Conservation (phyloP, 805 yeast species). For the Metschnikowia drakensbergensis region DNA sequence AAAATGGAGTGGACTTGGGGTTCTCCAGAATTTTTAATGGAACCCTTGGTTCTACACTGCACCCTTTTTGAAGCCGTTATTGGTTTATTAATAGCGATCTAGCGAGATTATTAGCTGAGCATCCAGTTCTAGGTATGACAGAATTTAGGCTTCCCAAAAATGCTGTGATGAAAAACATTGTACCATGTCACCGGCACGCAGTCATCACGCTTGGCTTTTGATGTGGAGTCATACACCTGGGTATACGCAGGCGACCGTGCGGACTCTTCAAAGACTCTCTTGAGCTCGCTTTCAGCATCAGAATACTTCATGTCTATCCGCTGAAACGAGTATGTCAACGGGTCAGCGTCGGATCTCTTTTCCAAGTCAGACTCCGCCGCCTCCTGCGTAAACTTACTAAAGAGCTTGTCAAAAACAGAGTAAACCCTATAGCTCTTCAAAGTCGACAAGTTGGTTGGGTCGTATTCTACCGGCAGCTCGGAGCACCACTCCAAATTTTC, state of each 20-base stretch:
- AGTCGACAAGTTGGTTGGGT: background rate
- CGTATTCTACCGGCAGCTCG: background rate
- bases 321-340: constrained; percentile 10
- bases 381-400: background rate
- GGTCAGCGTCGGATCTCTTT: background rate
- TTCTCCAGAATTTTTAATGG: background rate
- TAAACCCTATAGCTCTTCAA: background rate
- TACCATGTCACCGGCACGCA: constrained; percentile 53
- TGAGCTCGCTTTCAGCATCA: background rate
- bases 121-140: constrained; percentile 18
- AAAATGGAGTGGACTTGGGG: too few species aligned
- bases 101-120: background rate
- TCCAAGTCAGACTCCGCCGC: background rate
- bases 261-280: background rate
- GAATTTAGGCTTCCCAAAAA: constrained; percentile 46
- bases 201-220: constrained; percentile 14
- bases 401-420: constrained; percentile 3
- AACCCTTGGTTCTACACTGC: background rate
- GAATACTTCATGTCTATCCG: constrained; percentile 8
- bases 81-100: background rate
- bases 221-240: background rate
- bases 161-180: constrained; percentile 46
- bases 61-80: background rate
- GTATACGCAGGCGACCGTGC: constrained; percentile 1
- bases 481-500: background rate